Percentiles rank a stretch among this genome's conserved stretches.
Conservation (phyloP, 164 flowering plant genomes). For the Chimonanthus salicifolius region DNA sequence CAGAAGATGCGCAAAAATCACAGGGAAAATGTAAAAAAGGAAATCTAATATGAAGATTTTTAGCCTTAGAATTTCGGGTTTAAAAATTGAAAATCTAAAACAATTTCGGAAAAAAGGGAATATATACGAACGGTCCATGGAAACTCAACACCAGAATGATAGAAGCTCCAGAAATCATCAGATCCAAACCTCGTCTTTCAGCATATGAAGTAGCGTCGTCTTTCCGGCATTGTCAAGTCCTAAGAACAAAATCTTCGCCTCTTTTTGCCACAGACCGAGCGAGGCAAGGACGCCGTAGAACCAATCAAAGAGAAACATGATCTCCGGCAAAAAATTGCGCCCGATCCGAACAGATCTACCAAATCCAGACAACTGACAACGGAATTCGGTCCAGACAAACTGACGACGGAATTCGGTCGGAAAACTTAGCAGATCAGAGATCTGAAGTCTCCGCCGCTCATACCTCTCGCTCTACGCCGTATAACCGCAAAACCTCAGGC, state of each 20-base stretch:
- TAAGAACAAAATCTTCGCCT: conserved; percentile 69
- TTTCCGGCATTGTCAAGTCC: conserved; percentile 86
- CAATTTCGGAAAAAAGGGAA: too few relatives aligned
- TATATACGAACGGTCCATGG: background rate
- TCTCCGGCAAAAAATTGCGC: background rate
- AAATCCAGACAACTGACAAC: background rate
- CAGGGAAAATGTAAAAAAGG: background rate
- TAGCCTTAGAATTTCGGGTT: too few relatives aligned
- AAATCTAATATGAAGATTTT: background rate
- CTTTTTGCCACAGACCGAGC: conserved; percentile 67
- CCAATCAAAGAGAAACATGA: conserved; percentile 48
- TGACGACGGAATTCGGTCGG: background rate
- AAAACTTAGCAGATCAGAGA: conserved; percentile 4
- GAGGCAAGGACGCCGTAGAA: conserved; percentile 62
- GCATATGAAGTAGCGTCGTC: conserved; percentile 66
- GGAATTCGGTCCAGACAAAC: too few relatives aligned
- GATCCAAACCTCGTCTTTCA: conserved; percentile 56
- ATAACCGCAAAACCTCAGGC: background rate
- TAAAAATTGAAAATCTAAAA: background rate
- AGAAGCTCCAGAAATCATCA: background rate
- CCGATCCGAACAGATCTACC: conserved; percentile 6
- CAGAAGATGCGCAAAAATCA: background rate
- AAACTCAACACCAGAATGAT: background rate
- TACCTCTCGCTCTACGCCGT: background rate
- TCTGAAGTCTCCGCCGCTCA: background rate